Conservation (phyloP, 2,329 filamentous ascomycete genomes). For the Plectosphaerella cucumerina region DNA sequence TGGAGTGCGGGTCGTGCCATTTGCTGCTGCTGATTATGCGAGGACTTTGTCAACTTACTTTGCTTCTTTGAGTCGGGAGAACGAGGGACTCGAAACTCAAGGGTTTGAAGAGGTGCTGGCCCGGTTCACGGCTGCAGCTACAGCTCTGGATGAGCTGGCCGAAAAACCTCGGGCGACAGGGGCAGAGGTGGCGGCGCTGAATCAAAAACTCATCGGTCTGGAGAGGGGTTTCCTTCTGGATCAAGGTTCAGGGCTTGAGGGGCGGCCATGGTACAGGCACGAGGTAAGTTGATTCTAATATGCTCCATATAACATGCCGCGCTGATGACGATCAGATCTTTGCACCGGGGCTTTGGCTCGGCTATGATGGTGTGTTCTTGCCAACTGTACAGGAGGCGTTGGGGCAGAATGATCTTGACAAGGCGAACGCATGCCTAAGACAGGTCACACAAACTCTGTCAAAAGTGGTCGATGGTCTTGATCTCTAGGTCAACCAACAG, state of each 20-base stretch:
- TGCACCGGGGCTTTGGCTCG: neutral
- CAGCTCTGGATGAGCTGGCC: neutral
- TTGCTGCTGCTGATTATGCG: neutral
- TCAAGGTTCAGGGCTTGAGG: neutral
- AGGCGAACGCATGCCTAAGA: neutral
- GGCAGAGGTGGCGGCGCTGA: neutral
- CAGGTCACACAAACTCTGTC: neutral
- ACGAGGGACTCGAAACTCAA: neutral
- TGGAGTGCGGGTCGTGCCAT: neutral
- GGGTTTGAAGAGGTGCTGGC: neutral
- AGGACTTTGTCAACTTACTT: neutral
- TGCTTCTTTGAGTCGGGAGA: neutral
- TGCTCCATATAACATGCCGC: neutral
- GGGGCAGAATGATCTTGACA: neutral
- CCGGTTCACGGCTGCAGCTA: neutral
- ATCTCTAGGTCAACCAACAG: neutral
- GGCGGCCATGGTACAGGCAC: neutral
- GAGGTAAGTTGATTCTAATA: neutral
- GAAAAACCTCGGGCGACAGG: neutral
- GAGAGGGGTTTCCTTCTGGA: neutral
- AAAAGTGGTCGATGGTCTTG: neutral
- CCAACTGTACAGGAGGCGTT: neutral
- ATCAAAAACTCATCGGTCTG: neutral
- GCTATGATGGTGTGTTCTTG: neutral
- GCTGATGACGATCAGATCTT: neutral